phyloP scores from a whole-genome alignment of 2,329 filamentous ascomycete species.

The Geosmithia flava region DNA sequence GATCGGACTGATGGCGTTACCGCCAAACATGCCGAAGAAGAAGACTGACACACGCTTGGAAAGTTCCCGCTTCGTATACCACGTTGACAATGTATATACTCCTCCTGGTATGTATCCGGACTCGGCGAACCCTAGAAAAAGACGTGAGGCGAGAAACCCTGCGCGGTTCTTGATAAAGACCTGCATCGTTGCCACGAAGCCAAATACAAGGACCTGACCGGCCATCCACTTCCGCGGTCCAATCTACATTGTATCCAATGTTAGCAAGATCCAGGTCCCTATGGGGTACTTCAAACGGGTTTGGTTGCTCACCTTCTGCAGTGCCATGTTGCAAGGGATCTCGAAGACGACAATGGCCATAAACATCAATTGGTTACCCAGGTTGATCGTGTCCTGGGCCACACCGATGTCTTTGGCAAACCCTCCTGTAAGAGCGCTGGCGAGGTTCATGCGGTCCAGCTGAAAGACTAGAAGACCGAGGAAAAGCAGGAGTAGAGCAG shows the following conservation, averaged over 20 bases:
- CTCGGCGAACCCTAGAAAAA: slow-evolving; percentile 40
- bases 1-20: slow-evolving; percentile 21
- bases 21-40: slow-evolving; percentile 43
- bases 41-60: slow-evolving; percentile 40
- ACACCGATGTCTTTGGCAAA: slow-evolving; percentile 32
- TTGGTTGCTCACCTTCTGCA: slow-evolving; percentile 5
- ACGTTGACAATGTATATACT: slow-evolving; percentile 37
- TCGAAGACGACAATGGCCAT: slow-evolving; percentile 35
- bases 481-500: slow-evolving; percentile 8
- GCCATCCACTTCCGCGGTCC: slow-evolving; percentile 36
- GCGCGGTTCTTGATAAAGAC: slow-evolving; percentile 34
- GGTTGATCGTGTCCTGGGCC: slow-evolving; percentile 32
- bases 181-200: slow-evolving; percentile 41
- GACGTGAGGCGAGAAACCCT: slow-evolving; percentile 33
- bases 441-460: slow-evolving; percentile 21
- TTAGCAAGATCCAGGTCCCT: slow-evolving; percentile 18
- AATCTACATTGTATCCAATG: slow-evolving; percentile 6
- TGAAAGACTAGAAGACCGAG: slow-evolving; percentile 11
- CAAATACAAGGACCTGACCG: slow-evolving; percentile 38
- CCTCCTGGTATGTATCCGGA: slow-evolving; percentile 42
- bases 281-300: no score
- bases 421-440: slow-evolving; percentile 29
- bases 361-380: slow-evolving; percentile 31
- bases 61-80: slow-evolving; percentile 40
- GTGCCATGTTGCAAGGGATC: slow-evolving; percentile 11